These are phyloP conservation scores for Iris pallida DNA, from an alignment of 116 monocot genomes.

Conservation along the genomic window DNA sequence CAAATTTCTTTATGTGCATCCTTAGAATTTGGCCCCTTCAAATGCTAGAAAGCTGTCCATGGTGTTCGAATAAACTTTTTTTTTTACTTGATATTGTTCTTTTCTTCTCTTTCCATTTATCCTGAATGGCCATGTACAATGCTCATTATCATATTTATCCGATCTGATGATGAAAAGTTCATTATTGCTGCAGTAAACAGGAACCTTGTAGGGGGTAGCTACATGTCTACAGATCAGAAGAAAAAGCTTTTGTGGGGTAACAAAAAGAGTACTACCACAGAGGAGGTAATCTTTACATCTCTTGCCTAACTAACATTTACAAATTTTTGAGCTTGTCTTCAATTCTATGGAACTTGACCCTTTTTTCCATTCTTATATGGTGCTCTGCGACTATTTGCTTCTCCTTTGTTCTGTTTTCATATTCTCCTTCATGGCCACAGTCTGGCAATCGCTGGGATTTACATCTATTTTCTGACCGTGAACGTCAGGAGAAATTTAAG, in stretches of 20 bases:
- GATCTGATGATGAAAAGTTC: not conserved
- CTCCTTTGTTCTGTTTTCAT: not conserved
- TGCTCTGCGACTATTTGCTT: no score
- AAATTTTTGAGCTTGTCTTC: no score
- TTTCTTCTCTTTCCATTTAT: no score
- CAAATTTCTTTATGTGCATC: no score
- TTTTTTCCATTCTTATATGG: no score
- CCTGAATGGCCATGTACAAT: no score
- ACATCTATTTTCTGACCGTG: constrained; percentile 69
- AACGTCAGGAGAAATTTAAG: constrained; percentile 96
- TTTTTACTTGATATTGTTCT: no score
- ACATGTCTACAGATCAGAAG: constrained; percentile 85
- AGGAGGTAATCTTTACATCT: constrained; percentile 6
- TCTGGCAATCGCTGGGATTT: constrained; percentile 63
- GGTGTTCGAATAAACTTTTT: no score
- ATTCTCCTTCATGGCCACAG: constrained; percentile 14
- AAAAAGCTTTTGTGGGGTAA: constrained; percentile 93
- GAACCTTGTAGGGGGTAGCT: constrained; percentile 53
- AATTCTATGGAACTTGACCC: not conserved
- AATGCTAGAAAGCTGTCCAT: no score
- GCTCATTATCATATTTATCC: no score
- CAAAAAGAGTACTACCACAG: constrained; percentile 58
- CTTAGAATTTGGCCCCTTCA: no score
- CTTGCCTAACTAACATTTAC: not conserved
- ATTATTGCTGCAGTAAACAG: constrained; percentile 49